Evolutionary conservation across 2,329 filamentous ascomycete genomes (phyloP), one percentile per base, ranked within the genome.

Genomic region (Cordyceps javanica): DNA sequence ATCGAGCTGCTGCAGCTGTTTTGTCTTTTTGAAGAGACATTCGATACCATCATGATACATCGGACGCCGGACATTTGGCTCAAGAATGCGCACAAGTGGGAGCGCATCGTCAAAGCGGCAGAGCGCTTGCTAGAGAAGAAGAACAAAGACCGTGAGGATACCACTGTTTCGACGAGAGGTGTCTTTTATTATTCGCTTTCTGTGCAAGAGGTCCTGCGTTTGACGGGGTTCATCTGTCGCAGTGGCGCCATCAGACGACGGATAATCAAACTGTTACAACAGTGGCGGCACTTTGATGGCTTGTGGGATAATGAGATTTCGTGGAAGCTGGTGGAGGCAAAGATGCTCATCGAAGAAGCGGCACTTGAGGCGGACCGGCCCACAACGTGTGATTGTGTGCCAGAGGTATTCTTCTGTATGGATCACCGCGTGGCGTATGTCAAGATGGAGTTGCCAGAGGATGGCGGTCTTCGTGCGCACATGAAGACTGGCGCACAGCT

Each of bases 201-300:
- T 21, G 55, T 57, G 11, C 46, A 46, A 13, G 44, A 57, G 13
- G 30, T 57, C 2, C 9, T 57, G 45, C 55, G 55, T 16, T 11
- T 57, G 26, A 51, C 55, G 6, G 55, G 55, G 8, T 57, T 57
- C 28, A 42, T 57, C 28, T 57, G 55, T 13, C 55, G 55, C 30
- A 44, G 41, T 10, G 55, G 55, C 9, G 5, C 36, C 13, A 50
- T 57, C 6, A 8, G 55, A 9, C 55, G 55, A 6, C 55, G 45
- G 26, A 36, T 44, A 10, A 50, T 57, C 13, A 50, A 34, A 19
- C 41, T 57, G 1, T 16, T 57, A 2, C 46, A 57, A 8, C 36
- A 44, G 4, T 50, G 46, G 55, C 55, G 30, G 2, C 46, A 57
- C 32, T 21, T 19, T 10, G 41, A 42, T 8, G 55, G 45, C 14